Evolutionary conservation across 73 alveolate species (phyloP), one percentile per base, ranked within the genome.

Genomic region (Paramecium tetraurelia): DNA sequence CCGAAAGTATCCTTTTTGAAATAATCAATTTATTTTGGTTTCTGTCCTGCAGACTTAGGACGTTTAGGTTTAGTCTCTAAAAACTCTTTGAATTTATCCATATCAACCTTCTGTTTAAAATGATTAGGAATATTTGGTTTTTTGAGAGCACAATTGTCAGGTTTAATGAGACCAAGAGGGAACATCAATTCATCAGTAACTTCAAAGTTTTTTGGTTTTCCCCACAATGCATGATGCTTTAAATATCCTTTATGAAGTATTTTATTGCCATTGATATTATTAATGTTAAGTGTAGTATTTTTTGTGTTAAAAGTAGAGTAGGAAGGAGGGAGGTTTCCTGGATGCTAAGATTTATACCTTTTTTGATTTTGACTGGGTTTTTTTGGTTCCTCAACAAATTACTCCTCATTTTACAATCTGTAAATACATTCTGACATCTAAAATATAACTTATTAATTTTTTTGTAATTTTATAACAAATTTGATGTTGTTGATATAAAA

Each of bases 141-240:
- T 44, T 36, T 75, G 7, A 33, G 4, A 4, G 35, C 57, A 33
- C 63, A 36, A 31, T 29, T 18, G 1, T 75, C 59, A 40, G 87
- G 87, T 24, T 29, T 29, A 16, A 75, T 44, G 1, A 29, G 38
- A 33, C 87, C 87, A 4, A 40, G 20, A 11, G 69, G 63, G 11
- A 35, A 75, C 16, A 40, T 33, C 21, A 75, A 75, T 14, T 33
- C 58, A 29, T 35, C 87, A 14, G 41, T 21, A 75, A 20, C 48
- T 75, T 75, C 87, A 75, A 75, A 75, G 22, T 53, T 53, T 44
- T 75, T 75, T 36, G 87, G 86, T 71, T 71, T 71, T 31, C 86
- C 86, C 86, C 86, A 71, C 12, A 71, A 33, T 4, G 58, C 86
- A 36, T 33, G 68, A 40, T 75, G 87, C 36, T 35, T 75, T 11